Evolutionary conservation across 2,329 filamentous ascomycete genomes (phyloP).

Genomic region (Penicillium frequentans): DNA sequence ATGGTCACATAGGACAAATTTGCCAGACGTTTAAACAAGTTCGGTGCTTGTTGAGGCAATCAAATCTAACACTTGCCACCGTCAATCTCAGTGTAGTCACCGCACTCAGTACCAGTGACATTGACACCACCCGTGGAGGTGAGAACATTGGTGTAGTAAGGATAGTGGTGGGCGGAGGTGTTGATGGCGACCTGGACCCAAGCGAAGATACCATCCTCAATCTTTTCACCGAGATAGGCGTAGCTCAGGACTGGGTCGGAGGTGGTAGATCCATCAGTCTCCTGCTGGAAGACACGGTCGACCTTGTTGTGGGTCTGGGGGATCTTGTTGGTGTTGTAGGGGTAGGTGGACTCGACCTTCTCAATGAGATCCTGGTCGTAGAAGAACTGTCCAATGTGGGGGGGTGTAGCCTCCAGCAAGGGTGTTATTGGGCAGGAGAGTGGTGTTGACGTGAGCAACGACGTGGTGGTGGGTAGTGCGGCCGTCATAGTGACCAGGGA

Average conservation of each 20-base stretch:
- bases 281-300: background rate
- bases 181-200: constrained; percentile 1
- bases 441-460: constrained; percentile 8
- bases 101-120: background rate
- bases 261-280: background rate
- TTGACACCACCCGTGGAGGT: background rate
- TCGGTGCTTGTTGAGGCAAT: background rate
- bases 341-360: constrained; percentile 8
- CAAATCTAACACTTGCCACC: background rate
- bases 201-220: constrained; percentile 1
- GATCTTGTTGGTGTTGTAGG: constrained; percentile 6
- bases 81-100: background rate
- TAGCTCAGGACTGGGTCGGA: background rate
- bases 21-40: background rate
- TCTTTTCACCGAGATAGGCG: background rate
- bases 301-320: background rate
- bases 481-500: constrained; percentile 9
- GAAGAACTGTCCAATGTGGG: constrained; percentile 12
- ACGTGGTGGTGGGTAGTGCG: constrained; percentile 12
- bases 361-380: constrained; percentile 10
- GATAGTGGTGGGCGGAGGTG: background rate
- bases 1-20: background rate
- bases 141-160: constrained; percentile 1
- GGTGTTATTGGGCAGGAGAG: constrained; percentile 4
- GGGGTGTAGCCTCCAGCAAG: constrained; percentile 3